Evolutionary conservation across 2,329 filamentous ascomycete genomes (phyloP).

Genomic region (Colletotrichum sublineola): DNA sequence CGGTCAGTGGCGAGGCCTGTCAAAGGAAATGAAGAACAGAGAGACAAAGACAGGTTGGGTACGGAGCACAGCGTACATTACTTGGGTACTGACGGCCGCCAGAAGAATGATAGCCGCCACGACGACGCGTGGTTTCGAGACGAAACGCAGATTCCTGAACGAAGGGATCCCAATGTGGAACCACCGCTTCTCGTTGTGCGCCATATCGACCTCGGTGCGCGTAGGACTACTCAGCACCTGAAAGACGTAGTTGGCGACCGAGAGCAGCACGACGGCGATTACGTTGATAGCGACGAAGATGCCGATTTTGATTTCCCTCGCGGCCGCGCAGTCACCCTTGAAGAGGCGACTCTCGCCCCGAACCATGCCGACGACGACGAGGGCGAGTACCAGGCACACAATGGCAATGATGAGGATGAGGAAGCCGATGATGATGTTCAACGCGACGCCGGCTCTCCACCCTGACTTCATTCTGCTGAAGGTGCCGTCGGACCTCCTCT

Average conservation of each 20-base stretch:
- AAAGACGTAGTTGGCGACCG: conserved; percentile 65
- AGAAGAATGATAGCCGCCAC: conserved; percentile 57
- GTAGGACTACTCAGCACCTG: conserved; percentile 69
- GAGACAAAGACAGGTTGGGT: neutral
- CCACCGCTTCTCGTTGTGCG: conserved; percentile 62
- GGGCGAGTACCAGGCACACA: conserved; percentile 55
- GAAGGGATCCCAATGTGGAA: conserved; percentile 68
- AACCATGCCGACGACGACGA: conserved; percentile 51
- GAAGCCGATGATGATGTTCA: conserved; percentile 58
- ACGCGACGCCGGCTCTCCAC: conserved; percentile 63
- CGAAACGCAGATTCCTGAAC: conserved; percentile 61
- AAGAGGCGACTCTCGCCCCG: conserved; percentile 55
- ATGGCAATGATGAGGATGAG: conserved; percentile 55
- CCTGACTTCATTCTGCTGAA: conserved; percentile 52
- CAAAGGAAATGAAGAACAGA: neutral
- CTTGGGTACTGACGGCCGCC: conserved; percentile 59
- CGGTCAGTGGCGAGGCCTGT: conserved; percentile 43
- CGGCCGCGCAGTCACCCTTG: conserved; percentile 54
- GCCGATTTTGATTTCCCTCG: conserved; percentile 55
- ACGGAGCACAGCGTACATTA: conserved; percentile 58
- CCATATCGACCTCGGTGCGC: conserved; percentile 60
- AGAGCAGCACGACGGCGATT: conserved; percentile 58
- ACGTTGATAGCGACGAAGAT: conserved; percentile 61
- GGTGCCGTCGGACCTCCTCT: conserved; percentile 46
- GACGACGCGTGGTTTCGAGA: conserved; percentile 56